These are phyloP conservation scores for Penicillium sp. DNA, from an alignment of 2,329 filamentous ascomycete species.

Conservation along the genomic window DNA sequence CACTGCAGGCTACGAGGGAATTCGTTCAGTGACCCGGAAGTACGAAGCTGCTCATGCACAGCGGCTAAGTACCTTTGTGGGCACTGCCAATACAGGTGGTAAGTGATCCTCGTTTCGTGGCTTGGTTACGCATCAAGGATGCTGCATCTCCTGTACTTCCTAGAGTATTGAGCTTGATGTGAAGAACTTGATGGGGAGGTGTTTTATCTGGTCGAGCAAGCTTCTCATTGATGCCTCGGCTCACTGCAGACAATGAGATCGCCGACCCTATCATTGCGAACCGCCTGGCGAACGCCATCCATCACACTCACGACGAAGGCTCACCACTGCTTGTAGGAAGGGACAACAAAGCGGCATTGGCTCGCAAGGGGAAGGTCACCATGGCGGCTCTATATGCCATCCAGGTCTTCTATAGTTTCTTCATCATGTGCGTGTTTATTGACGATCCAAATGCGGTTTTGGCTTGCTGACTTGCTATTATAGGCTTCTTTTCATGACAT, in stretches of 20 bases:
- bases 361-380: conserved; percentile 71
- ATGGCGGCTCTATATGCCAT: conserved; percentile 84
- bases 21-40: conserved; percentile 73
- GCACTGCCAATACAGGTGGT: conserved; percentile 31
- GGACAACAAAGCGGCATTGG: conserved; percentile 59
- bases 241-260: conserved; percentile 39
- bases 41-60: conserved; percentile 66
- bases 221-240: conserved; percentile 29
- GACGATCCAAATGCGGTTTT: neutral
- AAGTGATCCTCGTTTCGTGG: conserved; percentile 25
- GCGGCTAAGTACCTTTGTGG: conserved; percentile 52
- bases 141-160: neutral
- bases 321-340: conserved; percentile 77
- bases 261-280: conserved; percentile 32
- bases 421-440: conserved; percentile 82
- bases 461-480: conserved; percentile 1
- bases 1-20: conserved; percentile 87
- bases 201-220: conserved; percentile 23
- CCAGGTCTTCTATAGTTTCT: conserved; percentile 98
- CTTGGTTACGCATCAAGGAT: neutral
- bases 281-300: conserved; percentile 20
- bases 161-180: neutral
- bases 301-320: conserved; percentile 54
- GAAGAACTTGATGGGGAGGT: conserved; percentile 9
- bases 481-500: conserved; percentile 99